Conservation (phyloP, 2,329 filamentous ascomycete species). For the Phialophora expanda region DNA sequence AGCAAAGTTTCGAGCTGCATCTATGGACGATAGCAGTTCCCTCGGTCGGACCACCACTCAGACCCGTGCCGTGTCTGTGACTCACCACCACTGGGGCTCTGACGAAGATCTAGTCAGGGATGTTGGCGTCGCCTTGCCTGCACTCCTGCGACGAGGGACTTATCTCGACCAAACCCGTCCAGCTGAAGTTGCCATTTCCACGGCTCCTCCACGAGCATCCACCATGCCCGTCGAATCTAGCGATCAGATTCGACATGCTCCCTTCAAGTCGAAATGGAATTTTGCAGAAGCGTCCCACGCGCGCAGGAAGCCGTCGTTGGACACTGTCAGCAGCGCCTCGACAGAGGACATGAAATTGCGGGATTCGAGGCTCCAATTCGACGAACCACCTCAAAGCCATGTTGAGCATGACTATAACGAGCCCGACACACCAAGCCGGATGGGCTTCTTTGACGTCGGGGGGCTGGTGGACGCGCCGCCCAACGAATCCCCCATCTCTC, state of each 20-base stretch:
- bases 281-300: conserved; percentile 30
- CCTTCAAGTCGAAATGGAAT: conserved; percentile 35
- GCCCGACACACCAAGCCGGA: conserved; percentile 47
- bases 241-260: conserved; percentile 41
- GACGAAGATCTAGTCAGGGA: conserved; percentile 88
- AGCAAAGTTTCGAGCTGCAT: conserved; percentile 70
- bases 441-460: conserved; percentile 86
- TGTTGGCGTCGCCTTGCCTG: conserved; percentile 71
- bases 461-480: conserved; percentile 65
- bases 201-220: conserved; percentile 14
- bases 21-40: conserved; percentile 49
- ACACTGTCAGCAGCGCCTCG: conserved; percentile 35
- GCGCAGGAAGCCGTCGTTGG: conserved; percentile 20
- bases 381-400: conserved; percentile 14
- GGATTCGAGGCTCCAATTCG: conserved; percentile 24
- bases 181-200: conserved; percentile 26
- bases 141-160: conserved; percentile 52
- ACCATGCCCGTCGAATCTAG: conserved; percentile 26
- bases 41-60: conserved; percentile 40
- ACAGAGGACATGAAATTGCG: conserved; percentile 36
- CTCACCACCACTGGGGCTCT: conserved; percentile 77
- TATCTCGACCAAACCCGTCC: conserved; percentile 24
- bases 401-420: conserved; percentile 18
- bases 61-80: conserved; percentile 64
- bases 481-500: conserved; percentile 43